Evolutionary conservation across 2,329 filamentous ascomycete genomes (phyloP).

Genomic region (Penicillium frequentans): DNA sequence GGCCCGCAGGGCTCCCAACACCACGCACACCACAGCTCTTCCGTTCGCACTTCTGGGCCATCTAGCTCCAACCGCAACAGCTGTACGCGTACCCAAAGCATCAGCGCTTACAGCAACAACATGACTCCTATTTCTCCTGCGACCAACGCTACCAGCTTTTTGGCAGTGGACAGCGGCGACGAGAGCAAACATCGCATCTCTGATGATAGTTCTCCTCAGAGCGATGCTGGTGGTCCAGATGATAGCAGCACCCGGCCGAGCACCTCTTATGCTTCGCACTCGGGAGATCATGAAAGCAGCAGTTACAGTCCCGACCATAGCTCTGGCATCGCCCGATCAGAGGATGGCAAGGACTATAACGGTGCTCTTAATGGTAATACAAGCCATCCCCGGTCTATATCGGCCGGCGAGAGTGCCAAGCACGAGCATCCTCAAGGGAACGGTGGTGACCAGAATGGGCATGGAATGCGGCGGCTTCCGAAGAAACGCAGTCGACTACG

Average conservation of each 20-base stretch:
- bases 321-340: constrained; percentile 17
- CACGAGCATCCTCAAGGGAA: constrained; percentile 13
- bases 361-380: constrained; percentile 22
- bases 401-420: constrained; percentile 27
- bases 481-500: constrained; percentile 42
- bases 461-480: constrained; percentile 29
- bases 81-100: constrained; percentile 41
- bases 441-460: constrained; percentile 22
- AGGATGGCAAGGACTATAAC: constrained; percentile 27
- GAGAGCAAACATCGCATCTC: constrained; percentile 30
- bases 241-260: constrained; percentile 29
- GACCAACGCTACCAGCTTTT: constrained; percentile 47
- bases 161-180: constrained; percentile 43
- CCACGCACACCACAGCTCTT: constrained; percentile 36
- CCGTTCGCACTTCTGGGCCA: constrained; percentile 33
- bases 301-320: constrained; percentile 24
- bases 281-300: constrained; percentile 21
- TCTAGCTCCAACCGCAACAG: constrained; percentile 39
- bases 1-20: constrained; percentile 22
- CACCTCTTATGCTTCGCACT: constrained; percentile 28
- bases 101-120: constrained; percentile 44
- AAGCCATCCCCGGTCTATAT: constrained; percentile 31
- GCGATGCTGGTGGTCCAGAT: constrained; percentile 32
- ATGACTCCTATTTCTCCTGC: constrained; percentile 43
- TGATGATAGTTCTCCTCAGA: constrained; percentile 29